Percentiles rank a stretch among this genome's conserved stretches.
Evolutionary conservation across 768 basidiomycete species (phyloP).

Genomic region (Termitomyces sp.): DNA sequence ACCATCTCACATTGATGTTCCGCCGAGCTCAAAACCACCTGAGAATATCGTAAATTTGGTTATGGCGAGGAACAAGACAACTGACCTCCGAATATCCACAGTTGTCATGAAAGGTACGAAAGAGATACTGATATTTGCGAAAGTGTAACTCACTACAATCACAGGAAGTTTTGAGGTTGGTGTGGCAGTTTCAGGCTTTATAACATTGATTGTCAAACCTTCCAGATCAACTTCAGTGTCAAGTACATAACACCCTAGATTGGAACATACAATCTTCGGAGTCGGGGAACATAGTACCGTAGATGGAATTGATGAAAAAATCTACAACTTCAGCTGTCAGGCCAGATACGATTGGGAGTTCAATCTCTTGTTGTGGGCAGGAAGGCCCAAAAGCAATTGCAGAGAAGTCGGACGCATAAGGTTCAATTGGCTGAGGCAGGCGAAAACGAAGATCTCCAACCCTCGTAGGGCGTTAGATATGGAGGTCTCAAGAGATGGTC

Average conservation of each 20-base stretch:
- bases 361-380: slow-evolving; percentile 38
- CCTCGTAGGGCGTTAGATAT: slow-evolving; percentile 13
- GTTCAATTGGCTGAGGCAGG: slow-evolving; percentile 29
- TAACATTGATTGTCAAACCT: slow-evolving; percentile 38
- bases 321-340: slow-evolving; percentile 22
- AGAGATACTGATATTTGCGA: background rate
- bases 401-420: slow-evolving; percentile 30
- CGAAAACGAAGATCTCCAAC: slow-evolving; percentile 35
- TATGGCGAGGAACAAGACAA: background rate
- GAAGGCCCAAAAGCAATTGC: slow-evolving; percentile 37
- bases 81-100: slow-evolving; percentile 32
- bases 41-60: background rate
- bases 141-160: slow-evolving; percentile 23
- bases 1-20: slow-evolving; percentile 30
- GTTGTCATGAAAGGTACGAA: background rate
- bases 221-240: slow-evolving; percentile 15
- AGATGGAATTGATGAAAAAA: slow-evolving; percentile 21
- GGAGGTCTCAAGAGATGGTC: background rate
- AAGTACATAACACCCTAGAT: background rate
- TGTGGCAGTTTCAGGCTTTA: slow-evolving; percentile 26
- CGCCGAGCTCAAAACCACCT: slow-evolving; percentile 26
- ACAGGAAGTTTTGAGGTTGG: slow-evolving; percentile 34
- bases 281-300: slow-evolving; percentile 20
- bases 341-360: slow-evolving; percentile 22
- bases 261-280: slow-evolving; percentile 38